These are phyloP conservation scores for Boletus huronensis DNA, from an alignment of 768 basidiomycete species.

Conservation along the genomic window DNA sequence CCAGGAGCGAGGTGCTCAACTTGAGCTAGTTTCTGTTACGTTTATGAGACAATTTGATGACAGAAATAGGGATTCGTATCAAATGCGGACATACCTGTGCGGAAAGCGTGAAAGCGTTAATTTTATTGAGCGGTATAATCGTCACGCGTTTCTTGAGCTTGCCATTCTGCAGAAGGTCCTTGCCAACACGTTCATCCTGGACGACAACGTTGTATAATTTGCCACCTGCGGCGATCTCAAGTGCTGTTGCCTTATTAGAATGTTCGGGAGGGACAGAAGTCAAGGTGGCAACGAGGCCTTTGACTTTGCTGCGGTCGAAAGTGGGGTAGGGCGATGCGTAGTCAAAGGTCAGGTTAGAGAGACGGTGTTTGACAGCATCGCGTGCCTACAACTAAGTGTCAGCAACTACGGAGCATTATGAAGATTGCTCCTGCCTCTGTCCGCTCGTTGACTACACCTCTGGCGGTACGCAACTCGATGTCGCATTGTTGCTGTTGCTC, in stretches of 20 bases:
- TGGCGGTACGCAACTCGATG: slow-evolving; percentile 47
- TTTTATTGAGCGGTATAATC: slow-evolving; percentile 92
- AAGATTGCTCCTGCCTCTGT: slow-evolving; percentile 51
- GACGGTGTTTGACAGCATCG: slow-evolving; percentile 60
- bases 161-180: slow-evolving; percentile 75
- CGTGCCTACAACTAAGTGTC: slow-evolving; percentile 47
- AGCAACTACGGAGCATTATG: slow-evolving; percentile 1
- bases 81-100: slow-evolving; percentile 40
- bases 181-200: slow-evolving; percentile 85
- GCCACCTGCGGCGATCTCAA: slow-evolving; percentile 89
- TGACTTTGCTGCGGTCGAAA: slow-evolving; percentile 85
- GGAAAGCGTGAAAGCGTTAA: slow-evolving; percentile 57
- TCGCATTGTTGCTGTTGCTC: slow-evolving; percentile 66
- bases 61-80: background rate
- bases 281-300: slow-evolving; percentile 89
- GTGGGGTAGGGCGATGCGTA: slow-evolving; percentile 72
- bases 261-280: slow-evolving; percentile 68
- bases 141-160: slow-evolving; percentile 84
- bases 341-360: slow-evolving; percentile 77
- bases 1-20: slow-evolving; percentile 72
- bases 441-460: slow-evolving; percentile 50
- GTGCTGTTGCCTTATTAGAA: slow-evolving; percentile 78
- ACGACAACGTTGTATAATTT: slow-evolving; percentile 94
- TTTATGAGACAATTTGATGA: background rate
- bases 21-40: slow-evolving; percentile 66